Base-by-base conservation (phyloP, 2,329 filamentous ascomycete species). In the Cercospora brassicicola region DNA sequence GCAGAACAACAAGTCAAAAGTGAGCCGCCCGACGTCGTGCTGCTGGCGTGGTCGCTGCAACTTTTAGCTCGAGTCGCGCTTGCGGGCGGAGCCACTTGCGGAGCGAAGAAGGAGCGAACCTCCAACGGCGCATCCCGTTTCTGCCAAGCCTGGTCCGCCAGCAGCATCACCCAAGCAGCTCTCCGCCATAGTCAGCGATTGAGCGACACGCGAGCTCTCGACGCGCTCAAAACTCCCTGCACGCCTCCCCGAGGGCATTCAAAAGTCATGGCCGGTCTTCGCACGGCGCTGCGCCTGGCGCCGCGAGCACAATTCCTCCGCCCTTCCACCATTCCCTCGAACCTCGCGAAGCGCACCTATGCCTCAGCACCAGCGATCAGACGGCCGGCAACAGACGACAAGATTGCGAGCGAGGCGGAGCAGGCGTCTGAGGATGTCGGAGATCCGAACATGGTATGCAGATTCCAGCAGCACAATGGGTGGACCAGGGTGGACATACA, bases 391-490 rank as follows among this genome's bases (percentile, higher is more conserved):
- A 72, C 69, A 45, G 72, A 75, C 64, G 66, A 69, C 57, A 76
- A 76, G 72, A 63, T 68, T 39, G 69, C 68, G 23, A 64, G 67
- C 28, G 65, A 75, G 53, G 74, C 68, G 30, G 74, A 78, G 69
- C 71, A 76, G 66, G 76, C 64, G 8, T 67, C 69, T 13, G 76
- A 75, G 62, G 73, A 77, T 66, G 57, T 76, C 33, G 66, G 68
- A 39, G 76, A 78, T 64, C 73, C 73, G 13, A 76, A 76, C 66
- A 77, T 78, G 75, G 75, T 76, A 75, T 59, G 73, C 62, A 13
- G 15, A 23, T 11, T 20, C 59, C 23, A n/a, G 28, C 18, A 39
- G 39, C 45, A 62, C 31, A 31, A 39, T 20, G 51, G 31, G 36
- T 61, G 31, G 48, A 15, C 5, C n/a, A 45, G 15, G 28, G 15